Conservation (phyloP, 1,284 basidiomycete genomes). For the Neonothopanus nambi region DNA sequence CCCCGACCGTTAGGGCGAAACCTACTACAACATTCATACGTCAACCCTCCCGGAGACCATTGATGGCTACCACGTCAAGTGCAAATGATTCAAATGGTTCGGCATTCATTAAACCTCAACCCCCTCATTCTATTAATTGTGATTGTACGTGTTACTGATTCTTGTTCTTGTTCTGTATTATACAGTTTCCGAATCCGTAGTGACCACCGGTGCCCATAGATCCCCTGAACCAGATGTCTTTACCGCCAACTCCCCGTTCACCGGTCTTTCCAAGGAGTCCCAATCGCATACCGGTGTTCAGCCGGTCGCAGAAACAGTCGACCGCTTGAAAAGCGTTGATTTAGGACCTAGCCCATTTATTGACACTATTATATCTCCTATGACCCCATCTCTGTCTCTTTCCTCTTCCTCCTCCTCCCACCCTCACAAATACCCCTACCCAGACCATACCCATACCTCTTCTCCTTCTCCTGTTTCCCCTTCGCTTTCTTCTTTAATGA, state of each 20-base stretch:
- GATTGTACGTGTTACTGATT: constrained; percentile 57
- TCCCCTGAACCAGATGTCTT: neutral
- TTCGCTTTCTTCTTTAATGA: constrained; percentile 47
- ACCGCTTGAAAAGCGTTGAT: neutral
- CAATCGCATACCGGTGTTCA: constrained; percentile 8
- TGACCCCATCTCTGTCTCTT: neutral
- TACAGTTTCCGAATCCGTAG: constrained; percentile 36
- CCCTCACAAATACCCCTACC: too few species aligned
- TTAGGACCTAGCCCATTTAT: neutral
- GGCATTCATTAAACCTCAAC: constrained; percentile 47
- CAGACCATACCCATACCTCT: constrained; percentile 1
- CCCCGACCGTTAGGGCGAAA: constrained; percentile 25
- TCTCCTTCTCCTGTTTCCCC: constrained; percentile 26
- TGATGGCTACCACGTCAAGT: constrained; percentile 22
- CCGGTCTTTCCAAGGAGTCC: neutral
- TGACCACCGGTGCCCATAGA: constrained; percentile 31
- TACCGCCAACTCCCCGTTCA: constrained; percentile 1
- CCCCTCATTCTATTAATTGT: constrained; percentile 32
- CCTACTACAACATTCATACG: constrained; percentile 50
- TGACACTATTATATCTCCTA: neutral
- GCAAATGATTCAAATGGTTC: constrained; percentile 51
- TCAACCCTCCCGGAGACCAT: constrained; percentile 46
- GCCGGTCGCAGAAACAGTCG: neutral
- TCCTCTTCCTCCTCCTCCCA: neutral
- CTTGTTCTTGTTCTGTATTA: constrained; percentile 25